Evolutionary conservation across 1,139 yeast species (phyloP), one percentile per base, ranked within the genome.

Genomic region (Candida pseudocylindracea): DNA sequence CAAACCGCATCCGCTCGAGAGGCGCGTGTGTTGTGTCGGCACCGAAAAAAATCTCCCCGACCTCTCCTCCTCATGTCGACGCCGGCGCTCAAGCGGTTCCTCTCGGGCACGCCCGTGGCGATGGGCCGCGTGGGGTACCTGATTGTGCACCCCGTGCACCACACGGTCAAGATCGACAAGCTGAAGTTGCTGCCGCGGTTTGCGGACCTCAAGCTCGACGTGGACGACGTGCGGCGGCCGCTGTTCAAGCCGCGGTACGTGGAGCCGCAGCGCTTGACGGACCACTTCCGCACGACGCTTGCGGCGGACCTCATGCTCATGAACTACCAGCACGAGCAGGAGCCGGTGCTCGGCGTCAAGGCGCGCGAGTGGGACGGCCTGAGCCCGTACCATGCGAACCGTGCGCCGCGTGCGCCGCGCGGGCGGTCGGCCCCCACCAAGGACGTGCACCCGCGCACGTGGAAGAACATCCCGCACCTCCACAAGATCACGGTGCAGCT

Each of bases 141-240:
- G 32, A 65, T 80, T 31, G 85, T 79, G 28, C 67, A 73, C 34
- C 96, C 98, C 2, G 93, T 85, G 12, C 98, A 88, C 51, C 98
- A 88, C 52, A 63, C 72, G 38, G 79, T 88, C 35, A 68, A 67
- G 41, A 70, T 79, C 45, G 64, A 67, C 42, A 88, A 88, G 52
- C 56, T 71, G 26, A 67, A 67, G 38, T 57, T 83, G 45, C 63
- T 76, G 41, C 80, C 83, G 33, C 59, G 69, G 37, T 76, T 70
- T 49, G 67, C 78, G 36, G 75, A 69, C 32, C 54, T 81, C 34
- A 65, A 76, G 40, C 54, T 63, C 34, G 69, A 75, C 30, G 72
- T 72, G 42, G 68, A 63, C 43, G 92, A 79, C 49, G 68, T 78
- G 38, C 62, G 74, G 46, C 67, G 92, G 12, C 72, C 88, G n/a